These are phyloP conservation scores for Knufia petricola DNA, from an alignment of 2,329 filamentous ascomycete genomes.

Conservation along the genomic window DNA sequence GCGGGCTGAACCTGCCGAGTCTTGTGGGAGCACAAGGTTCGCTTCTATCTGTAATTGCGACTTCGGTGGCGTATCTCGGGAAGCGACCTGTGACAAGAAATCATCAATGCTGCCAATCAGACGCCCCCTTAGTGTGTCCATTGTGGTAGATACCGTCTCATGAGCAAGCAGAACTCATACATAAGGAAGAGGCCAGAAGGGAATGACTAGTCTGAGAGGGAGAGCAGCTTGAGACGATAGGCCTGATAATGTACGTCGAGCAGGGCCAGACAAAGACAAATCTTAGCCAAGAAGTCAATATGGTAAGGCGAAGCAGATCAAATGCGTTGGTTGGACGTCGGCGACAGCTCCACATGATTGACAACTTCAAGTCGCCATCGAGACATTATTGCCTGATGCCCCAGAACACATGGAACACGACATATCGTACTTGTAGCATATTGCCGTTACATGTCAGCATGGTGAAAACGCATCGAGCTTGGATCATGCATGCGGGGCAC, in stretches of 20 bases:
- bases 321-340: neutral
- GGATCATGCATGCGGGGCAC: no score
- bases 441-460: no score
- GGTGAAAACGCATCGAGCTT: no score
- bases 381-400: no score
- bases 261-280: no score
- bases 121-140: conserved; percentile 1
- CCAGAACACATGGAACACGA: no score
- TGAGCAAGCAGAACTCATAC: neutral
- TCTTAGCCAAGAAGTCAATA: neutral
- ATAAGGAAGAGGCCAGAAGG: neutral
- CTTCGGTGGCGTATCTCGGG: neutral
- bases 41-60: conserved; percentile 5
- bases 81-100: neutral
- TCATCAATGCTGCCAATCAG: conserved; percentile 4
- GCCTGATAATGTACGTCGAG: no score
- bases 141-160: neutral
- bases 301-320: neutral
- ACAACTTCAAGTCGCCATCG: neutral
- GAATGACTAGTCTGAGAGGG: neutral
- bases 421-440: no score
- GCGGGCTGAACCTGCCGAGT: neutral
- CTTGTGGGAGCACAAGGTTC: conserved; percentile 2
- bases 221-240: no score
- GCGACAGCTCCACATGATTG: neutral